Conservation (phyloP, 306 rosid genomes). For the Quercus wislizeni region DNA sequence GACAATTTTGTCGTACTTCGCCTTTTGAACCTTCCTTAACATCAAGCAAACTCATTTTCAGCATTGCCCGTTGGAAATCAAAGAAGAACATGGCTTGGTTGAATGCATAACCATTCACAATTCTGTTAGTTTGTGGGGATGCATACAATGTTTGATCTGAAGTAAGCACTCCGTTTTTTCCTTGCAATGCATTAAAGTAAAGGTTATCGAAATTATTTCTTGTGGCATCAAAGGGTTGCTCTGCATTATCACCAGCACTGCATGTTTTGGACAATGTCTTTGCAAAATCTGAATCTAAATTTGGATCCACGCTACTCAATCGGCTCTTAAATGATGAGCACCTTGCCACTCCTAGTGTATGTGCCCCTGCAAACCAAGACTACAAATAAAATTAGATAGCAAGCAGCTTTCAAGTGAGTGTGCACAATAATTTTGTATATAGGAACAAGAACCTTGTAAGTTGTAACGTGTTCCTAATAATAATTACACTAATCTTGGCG, state of each 20-base stretch:
- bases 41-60: slow-evolving; percentile 69
- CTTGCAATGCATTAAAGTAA: slow-evolving; percentile 48
- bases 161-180: slow-evolving; percentile 52
- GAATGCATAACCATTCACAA: slow-evolving; percentile 60
- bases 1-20: slow-evolving; percentile 61
- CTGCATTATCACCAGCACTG: slow-evolving; percentile 50
- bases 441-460: neutral
- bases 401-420: neutral
- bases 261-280: slow-evolving; percentile 55
- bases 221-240: slow-evolving; percentile 65
- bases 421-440: neutral
- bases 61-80: slow-evolving; percentile 72
- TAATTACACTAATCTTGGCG: neutral
- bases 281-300: slow-evolving; percentile 51
- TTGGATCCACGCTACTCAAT: slow-evolving; percentile 35
- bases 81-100: slow-evolving; percentile 72
- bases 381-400: neutral
- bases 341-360: slow-evolving; percentile 80
- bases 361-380: slow-evolving; percentile 54
- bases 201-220: slow-evolving; percentile 54
- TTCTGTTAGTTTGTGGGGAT: slow-evolving; percentile 39
- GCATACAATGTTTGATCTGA: slow-evolving; percentile 63
- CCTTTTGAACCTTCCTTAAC: slow-evolving; percentile 57
- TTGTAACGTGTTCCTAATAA: neutral
- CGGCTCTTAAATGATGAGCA: slow-evolving; percentile 67